A percentile compares a stretch with the other conserved stretches of the same genome.
These are phyloP conservation scores for Crithidia acanthocephali DNA, from an alignment of 208 protist genomes.

Conservation along the genomic window DNA sequence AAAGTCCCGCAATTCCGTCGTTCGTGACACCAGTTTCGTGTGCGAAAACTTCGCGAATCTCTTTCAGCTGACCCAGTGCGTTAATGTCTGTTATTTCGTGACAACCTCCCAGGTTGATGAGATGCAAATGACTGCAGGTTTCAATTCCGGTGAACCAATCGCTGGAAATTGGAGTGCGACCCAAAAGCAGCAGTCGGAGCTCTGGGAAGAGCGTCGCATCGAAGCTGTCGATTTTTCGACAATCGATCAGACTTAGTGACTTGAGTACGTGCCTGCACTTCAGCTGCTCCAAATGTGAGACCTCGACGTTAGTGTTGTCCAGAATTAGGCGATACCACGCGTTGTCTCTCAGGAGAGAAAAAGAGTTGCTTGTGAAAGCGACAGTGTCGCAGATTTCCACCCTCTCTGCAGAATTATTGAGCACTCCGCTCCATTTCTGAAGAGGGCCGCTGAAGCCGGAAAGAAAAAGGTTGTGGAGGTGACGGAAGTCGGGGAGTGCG, in stretches of 20 bases:
- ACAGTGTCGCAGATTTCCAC: slow-evolving; percentile 20
- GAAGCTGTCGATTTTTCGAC: slow-evolving; percentile 17
- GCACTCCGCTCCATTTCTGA: neutral
- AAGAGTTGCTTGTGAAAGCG: neutral
- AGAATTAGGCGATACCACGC: slow-evolving; percentile 4
- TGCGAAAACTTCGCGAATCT: slow-evolving; percentile 46
- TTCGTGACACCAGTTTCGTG: slow-evolving; percentile 44
- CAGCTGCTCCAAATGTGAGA: neutral
- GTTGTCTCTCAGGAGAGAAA: neutral
- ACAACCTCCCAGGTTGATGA: slow-evolving; percentile 30
- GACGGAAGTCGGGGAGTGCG: neutral
- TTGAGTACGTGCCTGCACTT: neutral
- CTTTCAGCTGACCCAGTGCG: slow-evolving; percentile 9
- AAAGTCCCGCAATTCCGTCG: slow-evolving; percentile 34
- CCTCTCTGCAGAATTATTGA: slow-evolving; percentile 3
- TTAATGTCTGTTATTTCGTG: slow-evolving; percentile 15
- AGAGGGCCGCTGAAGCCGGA: slow-evolving; percentile 6
- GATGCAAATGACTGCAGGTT: slow-evolving; percentile 10
- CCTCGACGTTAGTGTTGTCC: slow-evolving; percentile 24
- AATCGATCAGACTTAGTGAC: slow-evolving; percentile 28
- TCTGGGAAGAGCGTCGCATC: slow-evolving; percentile 6
- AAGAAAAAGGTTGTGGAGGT: slow-evolving; percentile 3
- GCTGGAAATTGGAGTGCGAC: slow-evolving; percentile 11
- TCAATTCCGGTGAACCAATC: slow-evolving; percentile 9
- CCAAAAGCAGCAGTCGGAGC: slow-evolving; percentile 18